Base-by-base conservation (phyloP, 1,284 basidiomycete genomes). In the Fistulinella cinereoalba region DNA sequence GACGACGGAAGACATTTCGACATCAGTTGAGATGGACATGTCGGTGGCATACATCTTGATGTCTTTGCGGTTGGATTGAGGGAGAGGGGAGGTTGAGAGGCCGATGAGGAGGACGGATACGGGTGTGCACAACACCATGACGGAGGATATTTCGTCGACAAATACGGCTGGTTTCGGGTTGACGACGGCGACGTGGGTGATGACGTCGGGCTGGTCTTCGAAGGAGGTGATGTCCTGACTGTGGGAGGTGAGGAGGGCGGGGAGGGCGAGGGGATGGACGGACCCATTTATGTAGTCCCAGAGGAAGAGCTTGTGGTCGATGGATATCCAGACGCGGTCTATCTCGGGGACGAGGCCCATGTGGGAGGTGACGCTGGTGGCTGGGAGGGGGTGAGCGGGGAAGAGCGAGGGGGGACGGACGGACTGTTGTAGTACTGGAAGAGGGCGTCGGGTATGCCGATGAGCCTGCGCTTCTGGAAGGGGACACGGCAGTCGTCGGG, bases 261-360 rank as follows among this genome's bases (percentile, higher is more conserved):
- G 24, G 28, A 24, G 36, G 22, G 13, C 22, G 4, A 10, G 21
- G 21, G 22, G 24, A 36, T 4, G 15, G 27, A 75, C 83, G 52
- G 59, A 92, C 86, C 91, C 91, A 61, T 97, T 91, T 41, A 85
- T 73, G 67, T 98, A 99, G 68, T 98, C 92, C 97, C 97, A 99
- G 23, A 99, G 73, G 62, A 97, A 93, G 33, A 99, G 75, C 59
- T 92, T 90, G 67, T 96, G 87, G 72, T 97, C 93, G 52, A 98
- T 88, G 10, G 92, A 87, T 56, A 98, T 90, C 92, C 95, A 99
- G 0, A 92, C 95, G 41, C 94, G 80, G 56, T 93, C 92, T 53
- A 99, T 92, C 58, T 95, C 91, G 25, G 94, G 86, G 62, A 99
- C 83, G 46, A 99, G 70, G 10, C 96, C 96, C 88, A 97, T 94